A percentile compares a stretch with the other conserved stretches of the same genome.
phyloP scores from a whole-genome alignment of 1,284 basidiomycete species.

The Amylostereum areolatum region DNA sequence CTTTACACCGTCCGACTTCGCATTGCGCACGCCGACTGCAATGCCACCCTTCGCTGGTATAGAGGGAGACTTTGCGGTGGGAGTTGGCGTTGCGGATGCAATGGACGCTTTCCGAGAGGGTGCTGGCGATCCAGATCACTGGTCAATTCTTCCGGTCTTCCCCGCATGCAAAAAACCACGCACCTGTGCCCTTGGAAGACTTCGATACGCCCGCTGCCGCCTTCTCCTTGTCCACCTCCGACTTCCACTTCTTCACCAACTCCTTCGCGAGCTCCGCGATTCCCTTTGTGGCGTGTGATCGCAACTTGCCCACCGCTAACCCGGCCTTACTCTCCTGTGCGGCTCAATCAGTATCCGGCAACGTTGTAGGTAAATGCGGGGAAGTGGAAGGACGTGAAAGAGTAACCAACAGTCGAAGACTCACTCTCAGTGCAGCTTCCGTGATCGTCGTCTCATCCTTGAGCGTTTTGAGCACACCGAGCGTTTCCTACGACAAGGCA shows the following conservation, averaged over 20 bases:
- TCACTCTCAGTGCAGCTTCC: constrained; percentile 82
- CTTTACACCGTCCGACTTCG: constrained; percentile 66
- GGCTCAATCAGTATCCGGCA: constrained; percentile 2
- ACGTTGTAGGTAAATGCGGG: constrained; percentile 1
- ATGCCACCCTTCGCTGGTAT: constrained; percentile 18
- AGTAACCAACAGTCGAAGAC: constrained; percentile 34
- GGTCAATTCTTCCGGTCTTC: too few relatives aligned
- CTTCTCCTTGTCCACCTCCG: constrained; percentile 78
- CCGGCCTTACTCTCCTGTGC: constrained; percentile 86
- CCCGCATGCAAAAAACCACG: too few relatives aligned
- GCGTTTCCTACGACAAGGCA: constrained; percentile 53
- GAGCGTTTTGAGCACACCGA: constrained; percentile 64
- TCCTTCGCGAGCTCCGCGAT: constrained; percentile 87
- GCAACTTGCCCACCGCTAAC: constrained; percentile 87
- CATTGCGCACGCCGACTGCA: constrained; percentile 38
- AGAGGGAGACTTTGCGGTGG: constrained; percentile 41
- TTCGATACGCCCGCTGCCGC: constrained; percentile 25
- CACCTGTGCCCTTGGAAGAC: constrained; percentile 15
- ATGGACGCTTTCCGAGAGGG: constrained; percentile 21
- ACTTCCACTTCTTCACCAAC: constrained; percentile 90
- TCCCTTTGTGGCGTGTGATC: constrained; percentile 65
- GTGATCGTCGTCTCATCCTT: constrained; percentile 80
- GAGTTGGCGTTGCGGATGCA: constrained; percentile 28
- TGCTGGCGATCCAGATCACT: constrained; percentile 2
- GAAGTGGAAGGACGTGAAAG: neutral